These are phyloP conservation scores for Henckelia pumila DNA, from an alignment of 257 asterid genomes.

Conservation along the genomic window DNA sequence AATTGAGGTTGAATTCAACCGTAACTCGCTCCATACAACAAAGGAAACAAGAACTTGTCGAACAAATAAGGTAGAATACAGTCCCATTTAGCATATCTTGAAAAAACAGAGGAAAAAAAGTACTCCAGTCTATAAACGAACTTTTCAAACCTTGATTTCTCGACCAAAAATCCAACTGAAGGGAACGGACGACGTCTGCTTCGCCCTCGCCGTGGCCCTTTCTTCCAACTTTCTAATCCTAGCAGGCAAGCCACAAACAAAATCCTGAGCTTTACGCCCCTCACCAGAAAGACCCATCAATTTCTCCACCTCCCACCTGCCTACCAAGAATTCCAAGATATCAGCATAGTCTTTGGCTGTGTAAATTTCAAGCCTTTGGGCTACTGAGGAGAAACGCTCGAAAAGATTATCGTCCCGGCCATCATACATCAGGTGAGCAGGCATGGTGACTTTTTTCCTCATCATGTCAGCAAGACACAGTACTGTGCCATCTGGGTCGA, in stretches of 20 bases:
- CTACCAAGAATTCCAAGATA: slow-evolving; percentile 61
- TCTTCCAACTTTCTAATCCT: slow-evolving; percentile 68
- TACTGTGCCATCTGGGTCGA: too few relatives aligned
- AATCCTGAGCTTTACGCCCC: slow-evolving; percentile 75
- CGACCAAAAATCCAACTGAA: slow-evolving; percentile 65
- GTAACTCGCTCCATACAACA: not conserved
- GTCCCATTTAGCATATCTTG: too few relatives aligned
- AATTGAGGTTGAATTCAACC: too few relatives aligned
- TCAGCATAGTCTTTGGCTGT: slow-evolving; percentile 74
- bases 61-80: too few relatives aligned
- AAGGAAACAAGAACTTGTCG: not conserved
- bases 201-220: slow-evolving; percentile 55
- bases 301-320: slow-evolving; percentile 65
- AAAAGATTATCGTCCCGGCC: slow-evolving; percentile 61
- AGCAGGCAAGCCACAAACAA: slow-evolving; percentile 58
- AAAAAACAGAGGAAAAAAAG: not conserved
- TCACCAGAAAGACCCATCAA: slow-evolving; percentile 59
- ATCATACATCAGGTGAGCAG: slow-evolving; percentile 76
- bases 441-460: slow-evolving; percentile 77
- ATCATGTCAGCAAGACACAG: too few relatives aligned
- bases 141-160: slow-evolving; percentile 31
- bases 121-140: not conserved
- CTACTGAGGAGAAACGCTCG: slow-evolving; percentile 61
- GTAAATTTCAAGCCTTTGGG: slow-evolving; percentile 69
- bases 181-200: slow-evolving; percentile 41